Base-by-base conservation (phyloP, 352 stramenopile species). In the Phytophthora macrochlamydospora region DNA sequence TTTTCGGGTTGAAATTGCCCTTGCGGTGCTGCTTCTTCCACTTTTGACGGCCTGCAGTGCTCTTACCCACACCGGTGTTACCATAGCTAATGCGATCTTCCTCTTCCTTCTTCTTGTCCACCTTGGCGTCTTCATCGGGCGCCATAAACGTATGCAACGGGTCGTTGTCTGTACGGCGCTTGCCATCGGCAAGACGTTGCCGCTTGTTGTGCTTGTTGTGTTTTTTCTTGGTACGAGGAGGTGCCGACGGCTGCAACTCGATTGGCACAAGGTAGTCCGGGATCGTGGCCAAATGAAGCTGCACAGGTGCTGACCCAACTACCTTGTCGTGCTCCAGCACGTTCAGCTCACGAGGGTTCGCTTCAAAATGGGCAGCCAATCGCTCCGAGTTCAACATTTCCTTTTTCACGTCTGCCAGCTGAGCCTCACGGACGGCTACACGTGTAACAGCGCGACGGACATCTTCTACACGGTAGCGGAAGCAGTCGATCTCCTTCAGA, bases 331-430 rank as follows among this genome's bases (percentile, higher is more conserved):
- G 97, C 67, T 98, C 90, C 31, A 99, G 83, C n/a, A 97, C 84
- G 68, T 97, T 95, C 24, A 98, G 73, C 58, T 98, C 92, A 38
- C 93, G 89, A 31, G 98, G 97, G 73, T 99, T 99, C 38, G 97
- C 93, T 62, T 98, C 88, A 77, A 99, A 99, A 79, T 99, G 97
- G 57, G 83, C 87, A 68, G 96, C 85, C 1, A 99, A 81, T 62
- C 97, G 95, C 50, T 99, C 92, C 6, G 93, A 99, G 81, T 99
- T 99, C 2, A 99, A 71, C 62, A 99, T 98, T 73, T 99, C 97
- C 42, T 98, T 97, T 78, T 98, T 97, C 4, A 99, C 78, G 67
- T 99, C 98, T 6, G 92, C 90, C 13, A 98, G 86, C 66, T 98
- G 90, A 11, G 94, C 91, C 70, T 99, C 97, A 14, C 91, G 85